phyloP scores from a whole-genome alignment of 192 early-diverging fungal species.

The Rhizoclosmatium globosum region DNA sequence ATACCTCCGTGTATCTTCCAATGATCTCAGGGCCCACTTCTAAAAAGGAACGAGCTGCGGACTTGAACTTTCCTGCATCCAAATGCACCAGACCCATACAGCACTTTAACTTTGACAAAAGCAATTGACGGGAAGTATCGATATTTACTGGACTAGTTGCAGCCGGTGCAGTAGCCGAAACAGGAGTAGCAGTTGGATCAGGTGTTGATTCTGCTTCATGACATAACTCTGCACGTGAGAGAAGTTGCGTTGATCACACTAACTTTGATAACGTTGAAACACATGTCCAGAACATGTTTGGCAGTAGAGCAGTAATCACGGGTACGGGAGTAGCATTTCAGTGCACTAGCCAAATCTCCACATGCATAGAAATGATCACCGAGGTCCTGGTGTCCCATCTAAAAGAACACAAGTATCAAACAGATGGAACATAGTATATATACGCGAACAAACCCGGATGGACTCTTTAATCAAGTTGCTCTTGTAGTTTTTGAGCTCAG shows the following conservation, averaged over 20 bases:
- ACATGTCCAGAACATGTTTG: slow-evolving; percentile 83
- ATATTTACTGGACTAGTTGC: not conserved
- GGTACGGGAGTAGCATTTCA: slow-evolving; percentile 72
- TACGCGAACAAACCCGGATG: slow-evolving; percentile 70
- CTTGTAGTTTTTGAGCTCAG: slow-evolving; percentile 82
- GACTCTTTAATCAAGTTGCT: slow-evolving; percentile 83
- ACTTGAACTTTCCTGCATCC: slow-evolving; percentile 63
- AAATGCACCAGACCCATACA: slow-evolving; percentile 72
- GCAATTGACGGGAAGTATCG: slow-evolving; percentile 48
- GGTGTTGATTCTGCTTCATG: slow-evolving; percentile 70
- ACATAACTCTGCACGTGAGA: slow-evolving; percentile 75
- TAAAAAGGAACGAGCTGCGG: slow-evolving; percentile 69
- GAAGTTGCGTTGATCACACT: slow-evolving; percentile 75
- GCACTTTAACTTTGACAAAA: slow-evolving; percentile 69
- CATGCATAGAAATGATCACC: slow-evolving; percentile 78
- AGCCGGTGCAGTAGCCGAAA: slow-evolving; percentile 5
- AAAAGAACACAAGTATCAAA: not conserved
- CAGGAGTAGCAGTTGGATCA: slow-evolving; percentile 40
- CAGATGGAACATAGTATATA: not conserved
- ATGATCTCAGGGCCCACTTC: slow-evolving; percentile 46
- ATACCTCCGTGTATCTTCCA: slow-evolving; percentile 20
- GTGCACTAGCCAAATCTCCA: slow-evolving; percentile 73
- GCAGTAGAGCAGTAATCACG: slow-evolving; percentile 82
- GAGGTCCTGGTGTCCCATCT: slow-evolving; percentile 84
- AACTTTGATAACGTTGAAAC: slow-evolving; percentile 79